Evolutionary conservation across 164 flowering plant species (phyloP).

Genomic region (Umbellularia californica): DNA sequence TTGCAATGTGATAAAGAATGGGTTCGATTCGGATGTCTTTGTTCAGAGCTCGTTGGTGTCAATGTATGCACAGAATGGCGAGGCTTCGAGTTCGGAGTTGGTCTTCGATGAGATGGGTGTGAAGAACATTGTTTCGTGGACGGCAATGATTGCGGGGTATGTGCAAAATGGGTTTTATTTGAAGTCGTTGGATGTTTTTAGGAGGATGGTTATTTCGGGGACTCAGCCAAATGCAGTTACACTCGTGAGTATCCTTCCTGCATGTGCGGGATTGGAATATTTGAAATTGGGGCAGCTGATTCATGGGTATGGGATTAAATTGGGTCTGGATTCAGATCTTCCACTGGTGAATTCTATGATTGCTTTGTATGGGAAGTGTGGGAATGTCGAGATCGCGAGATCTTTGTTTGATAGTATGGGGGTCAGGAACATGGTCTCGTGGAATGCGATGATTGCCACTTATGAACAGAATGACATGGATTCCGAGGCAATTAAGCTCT

Average conservation of each 20-base stretch:
- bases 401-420: slow-evolving; percentile 27
- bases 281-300: slow-evolving; percentile 25
- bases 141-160: slow-evolving; percentile 32
- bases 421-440: slow-evolving; percentile 22
- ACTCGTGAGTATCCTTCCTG: slow-evolving; percentile 33
- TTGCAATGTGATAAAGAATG: slow-evolving; percentile 23
- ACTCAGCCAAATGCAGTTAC: slow-evolving; percentile 28
- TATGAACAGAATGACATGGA: slow-evolving; percentile 25
- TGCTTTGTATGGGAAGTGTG: slow-evolving; percentile 32
- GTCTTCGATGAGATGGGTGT: slow-evolving; percentile 25
- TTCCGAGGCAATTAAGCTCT: slow-evolving; percentile 27
- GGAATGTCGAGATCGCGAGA: slow-evolving; percentile 20
- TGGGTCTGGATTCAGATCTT: slow-evolving; percentile 26
- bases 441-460: slow-evolving; percentile 36
- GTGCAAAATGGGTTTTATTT: slow-evolving; percentile 25
- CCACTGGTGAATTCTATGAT: slow-evolving; percentile 28
- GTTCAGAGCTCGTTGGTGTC: slow-evolving; percentile 30
- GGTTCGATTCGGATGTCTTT: slow-evolving; percentile 26
- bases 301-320: slow-evolving; percentile 33
- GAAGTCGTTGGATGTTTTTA: slow-evolving; percentile 23
- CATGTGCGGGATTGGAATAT: slow-evolving; percentile 21
- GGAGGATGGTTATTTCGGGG: slow-evolving; percentile 25
- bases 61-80: slow-evolving; percentile 31
- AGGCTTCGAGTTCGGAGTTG: slow-evolving; percentile 17
- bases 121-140: slow-evolving; percentile 32